Percentiles rank a stretch among this genome's conserved stretches.
Conservation (phyloP, 2,329 filamentous ascomycete species). For the Beauveria pseudobassiana region DNA sequence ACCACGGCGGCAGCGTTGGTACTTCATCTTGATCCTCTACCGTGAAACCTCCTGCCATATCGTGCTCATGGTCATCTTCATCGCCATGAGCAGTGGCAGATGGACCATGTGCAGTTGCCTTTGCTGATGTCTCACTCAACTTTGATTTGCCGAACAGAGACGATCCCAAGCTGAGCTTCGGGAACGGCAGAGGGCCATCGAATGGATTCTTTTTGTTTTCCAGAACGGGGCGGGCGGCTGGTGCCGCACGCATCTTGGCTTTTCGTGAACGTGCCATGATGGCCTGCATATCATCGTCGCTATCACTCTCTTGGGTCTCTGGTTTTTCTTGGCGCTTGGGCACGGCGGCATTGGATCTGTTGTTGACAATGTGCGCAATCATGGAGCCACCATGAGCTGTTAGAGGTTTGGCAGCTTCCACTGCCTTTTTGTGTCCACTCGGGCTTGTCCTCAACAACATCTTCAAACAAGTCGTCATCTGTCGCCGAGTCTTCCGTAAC, state of each 20-base stretch:
- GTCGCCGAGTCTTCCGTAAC: constrained; percentile 24
- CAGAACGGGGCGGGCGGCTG: constrained; percentile 30
- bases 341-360: constrained; percentile 57
- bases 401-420: constrained; percentile 43
- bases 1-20: constrained; percentile 69
- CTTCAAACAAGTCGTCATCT: constrained; percentile 41
- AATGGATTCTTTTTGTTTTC: constrained; percentile 56
- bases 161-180: constrained; percentile 68
- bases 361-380: constrained; percentile 69
- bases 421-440: constrained; percentile 51
- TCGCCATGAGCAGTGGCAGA: constrained; percentile 7
- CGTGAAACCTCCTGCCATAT: constrained; percentile 30
- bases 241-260: constrained; percentile 39
- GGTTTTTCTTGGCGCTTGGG: constrained; percentile 30
- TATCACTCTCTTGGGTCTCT: constrained; percentile 49
- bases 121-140: constrained; percentile 13
- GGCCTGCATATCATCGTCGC: constrained; percentile 72
- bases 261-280: constrained; percentile 66
- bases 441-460: constrained; percentile 35
- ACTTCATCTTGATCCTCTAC: constrained; percentile 17
- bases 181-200: constrained; percentile 81
- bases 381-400: constrained; percentile 45
- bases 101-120: not conserved
- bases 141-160: constrained; percentile 45
- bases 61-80: constrained; percentile 17